Conservation (phyloP, 768 basidiomycete genomes). For the Russula ochroleuca region DNA sequence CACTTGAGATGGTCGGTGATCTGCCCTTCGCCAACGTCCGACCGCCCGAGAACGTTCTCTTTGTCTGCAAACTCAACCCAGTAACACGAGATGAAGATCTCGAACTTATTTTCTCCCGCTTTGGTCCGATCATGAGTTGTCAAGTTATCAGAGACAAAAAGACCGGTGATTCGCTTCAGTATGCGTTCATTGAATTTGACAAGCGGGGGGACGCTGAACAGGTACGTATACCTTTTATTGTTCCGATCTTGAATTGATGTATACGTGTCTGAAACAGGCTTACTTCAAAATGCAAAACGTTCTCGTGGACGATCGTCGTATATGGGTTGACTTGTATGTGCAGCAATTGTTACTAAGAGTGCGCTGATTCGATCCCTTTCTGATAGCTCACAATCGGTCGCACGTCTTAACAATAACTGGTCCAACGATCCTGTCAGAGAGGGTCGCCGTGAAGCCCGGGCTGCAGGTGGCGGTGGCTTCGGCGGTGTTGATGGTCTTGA, state of each 20-base stretch:
- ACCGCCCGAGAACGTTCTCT: constrained; percentile 96
- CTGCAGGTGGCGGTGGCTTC: constrained; percentile 44
- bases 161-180: constrained; percentile 94
- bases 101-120: constrained; percentile 94
- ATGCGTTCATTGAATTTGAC: constrained; percentile 98
- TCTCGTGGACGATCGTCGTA: constrained; percentile 91
- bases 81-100: constrained; percentile 95
- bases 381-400: constrained; percentile 86
- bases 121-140: constrained; percentile 94
- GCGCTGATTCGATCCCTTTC: constrained; percentile 27
- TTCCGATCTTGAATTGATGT: not conserved
- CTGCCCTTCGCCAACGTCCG: constrained; percentile 96
- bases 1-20: constrained; percentile 99
- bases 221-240: constrained; percentile 42
- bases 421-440: constrained; percentile 64
- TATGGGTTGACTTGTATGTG: constrained; percentile 97
- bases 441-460: constrained; percentile 35
- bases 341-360: constrained; percentile 2
- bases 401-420: constrained; percentile 77
- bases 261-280: constrained; percentile 47
- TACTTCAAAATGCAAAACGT: constrained; percentile 99
- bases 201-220: constrained; percentile 90
- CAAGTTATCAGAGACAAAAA: constrained; percentile 95
- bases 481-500: constrained; percentile 75
- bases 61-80: constrained; percentile 97